Evolutionary conservation across 192 early-diverging fungal species (phyloP), one percentile per base, ranked within the genome.

Genomic region (Endogone sp.): DNA sequence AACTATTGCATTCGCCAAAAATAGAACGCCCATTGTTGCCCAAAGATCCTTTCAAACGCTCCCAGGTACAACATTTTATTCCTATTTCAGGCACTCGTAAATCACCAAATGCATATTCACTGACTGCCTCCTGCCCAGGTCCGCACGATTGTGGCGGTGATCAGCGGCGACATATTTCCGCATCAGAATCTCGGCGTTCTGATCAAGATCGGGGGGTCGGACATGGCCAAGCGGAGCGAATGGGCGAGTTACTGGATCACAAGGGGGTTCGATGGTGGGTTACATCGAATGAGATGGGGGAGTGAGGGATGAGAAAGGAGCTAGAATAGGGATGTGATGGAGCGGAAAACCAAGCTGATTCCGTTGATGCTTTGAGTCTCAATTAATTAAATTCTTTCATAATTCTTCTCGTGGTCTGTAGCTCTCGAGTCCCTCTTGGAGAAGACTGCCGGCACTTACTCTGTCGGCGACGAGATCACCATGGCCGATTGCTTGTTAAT

Each of bases 141-240:
- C 29, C 84, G 93, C 30, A 81, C 89, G 1, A 82, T 98, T 44
- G 82, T 88, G 10, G 76, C 81, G 62, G 75, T 87, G 10, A 89
- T 98, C 24, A 86, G 86, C 37, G 81, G 89, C 73, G 96, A 95
- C 66, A 96, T 89, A 59, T 94, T 95, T 70, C 96, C 96, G 21
- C 66, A 94, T 55, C 90, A 94, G 70, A 98, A 98, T 77, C 71
- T 94, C 68, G 67, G 84, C 37, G 87, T 98, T 1, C 69, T 92
- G 64, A 79, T 82, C 11, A 78, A 90, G 61, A 75, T 90, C 21
- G 86, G 84, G 1, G 85, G 82, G 44, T 55, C 67, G 28, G 80
- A 87, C 21, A 20, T 64, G 73, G 69, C 81, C 66, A 71, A 79
- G 73, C 73, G 74, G 67, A 60, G 32, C 73, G 83, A 93, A 74